Base-by-base conservation (phyloP, 106 monocot genomes). In the Ottelia alismoides region DNA sequence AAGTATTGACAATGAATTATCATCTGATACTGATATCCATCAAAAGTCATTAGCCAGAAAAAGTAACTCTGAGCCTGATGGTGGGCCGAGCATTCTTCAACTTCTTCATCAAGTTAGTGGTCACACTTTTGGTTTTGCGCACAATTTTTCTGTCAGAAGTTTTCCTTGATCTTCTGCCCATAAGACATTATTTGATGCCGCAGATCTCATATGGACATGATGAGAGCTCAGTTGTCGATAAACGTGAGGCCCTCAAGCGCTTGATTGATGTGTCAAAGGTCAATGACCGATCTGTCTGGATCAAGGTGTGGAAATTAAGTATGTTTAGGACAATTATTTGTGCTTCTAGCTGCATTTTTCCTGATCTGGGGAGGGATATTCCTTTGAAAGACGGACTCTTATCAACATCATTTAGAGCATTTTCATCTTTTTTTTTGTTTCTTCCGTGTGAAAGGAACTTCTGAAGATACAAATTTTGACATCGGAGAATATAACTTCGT, bases 271-370 rank as follows among this genome's bases (percentile, higher is more conserved):
- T 70, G 52, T 99, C 98, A 30, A 55, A 61, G 20, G 60, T 68
- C 30, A 90, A 86, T 50, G 82, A 99, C 55, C 77, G 57, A 45
- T 80, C 83, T 64, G 65, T 99, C 1, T 99, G 98, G 98, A 73
- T 67, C 29, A 99, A 99, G 90, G 98, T 90, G 56, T 52, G 58
- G 40, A 7, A 43, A 46, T 46, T 17, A 10, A 46, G 46, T 46
- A 2, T 46, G 16, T 46, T 46, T 18, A 1, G 14, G 20, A 46
- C 14, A 18, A 46, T 17, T 46, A 1, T 11, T 29, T 4, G 28
- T 3, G 17, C 21, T 24, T 24, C 5, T 25, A 53, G 3, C 3
- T 22, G 2, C 7, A 12, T 24, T 26, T 26, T 59, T 25, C 11
- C 16, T n/a, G n/a, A n/a, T n/a, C n/a, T n/a, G n/a, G n/a, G n/a